Percentiles rank a stretch among this genome's conserved stretches.
Conservation (phyloP, 1,139 yeast genomes). For the Chernovozyma aurita region DNA sequence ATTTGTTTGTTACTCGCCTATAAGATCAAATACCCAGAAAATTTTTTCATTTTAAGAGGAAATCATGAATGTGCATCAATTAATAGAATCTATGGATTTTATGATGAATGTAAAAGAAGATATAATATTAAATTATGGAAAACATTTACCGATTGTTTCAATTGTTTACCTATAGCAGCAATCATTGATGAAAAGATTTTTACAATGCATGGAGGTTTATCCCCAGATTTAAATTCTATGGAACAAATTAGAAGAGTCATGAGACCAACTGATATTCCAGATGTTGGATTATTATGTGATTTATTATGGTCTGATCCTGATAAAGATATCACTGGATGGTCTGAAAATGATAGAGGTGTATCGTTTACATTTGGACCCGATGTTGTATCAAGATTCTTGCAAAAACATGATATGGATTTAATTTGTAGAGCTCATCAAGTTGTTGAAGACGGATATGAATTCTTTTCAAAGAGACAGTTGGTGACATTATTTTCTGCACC, state of each 20-base stretch:
- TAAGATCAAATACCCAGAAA: conserved; percentile 96
- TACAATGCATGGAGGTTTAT: conserved; percentile 98
- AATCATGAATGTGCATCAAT: conserved; percentile 98
- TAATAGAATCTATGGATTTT: conserved; percentile 94
- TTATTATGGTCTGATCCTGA: conserved; percentile 98
- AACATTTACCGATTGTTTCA: conserved; percentile 95
- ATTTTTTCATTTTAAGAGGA: conserved; percentile 91
- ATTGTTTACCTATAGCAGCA: conserved; percentile 97
- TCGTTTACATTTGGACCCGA: conserved; percentile 97
- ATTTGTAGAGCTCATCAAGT: conserved; percentile 98
- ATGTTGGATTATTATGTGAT: conserved; percentile 92
- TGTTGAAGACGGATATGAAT: conserved; percentile 98
- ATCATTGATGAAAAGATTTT: conserved; percentile 96
- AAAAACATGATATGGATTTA: conserved; percentile 94
- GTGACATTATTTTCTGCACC: conserved; percentile 96
- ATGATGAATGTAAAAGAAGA: conserved; percentile 96
- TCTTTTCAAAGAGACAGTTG: conserved; percentile 90
- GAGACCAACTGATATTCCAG: conserved; percentile 99
- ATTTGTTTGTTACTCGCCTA: conserved; percentile 89
- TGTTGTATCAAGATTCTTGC: conserved; percentile 88
- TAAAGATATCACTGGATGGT: conserved; percentile 96
- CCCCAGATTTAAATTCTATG: conserved; percentile 95
- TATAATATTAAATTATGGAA: conserved; percentile 97
- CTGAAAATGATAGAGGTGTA: conserved; percentile 97
- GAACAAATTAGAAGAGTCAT: conserved; percentile 96